Evolutionary conservation across 2,329 filamentous ascomycete species (phyloP).

Genomic region (Leptographium wingfieldii): DNA sequence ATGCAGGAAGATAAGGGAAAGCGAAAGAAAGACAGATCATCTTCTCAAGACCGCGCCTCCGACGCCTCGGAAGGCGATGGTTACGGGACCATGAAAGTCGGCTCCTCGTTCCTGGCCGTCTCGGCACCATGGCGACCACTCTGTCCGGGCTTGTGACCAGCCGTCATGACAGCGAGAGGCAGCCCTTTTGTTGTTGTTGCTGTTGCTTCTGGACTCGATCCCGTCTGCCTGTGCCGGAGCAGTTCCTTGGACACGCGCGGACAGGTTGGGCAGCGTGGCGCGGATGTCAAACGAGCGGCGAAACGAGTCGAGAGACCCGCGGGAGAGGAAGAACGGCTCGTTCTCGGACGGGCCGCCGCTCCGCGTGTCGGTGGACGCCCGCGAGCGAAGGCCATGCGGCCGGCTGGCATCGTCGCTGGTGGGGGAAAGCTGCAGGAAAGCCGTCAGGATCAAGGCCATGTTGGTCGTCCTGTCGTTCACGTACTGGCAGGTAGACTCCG

Average conservation of each 20-base stretch:
- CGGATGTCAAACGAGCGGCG: conserved; percentile 92
- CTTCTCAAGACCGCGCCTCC: not conserved
- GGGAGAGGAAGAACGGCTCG: conserved; percentile 89
- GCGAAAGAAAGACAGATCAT: not conserved
- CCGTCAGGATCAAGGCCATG: not conserved
- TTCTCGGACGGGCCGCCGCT: conserved; percentile 56
- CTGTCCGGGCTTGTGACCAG: not conserved
- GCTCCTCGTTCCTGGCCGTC: not conserved
- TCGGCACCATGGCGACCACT: not conserved
- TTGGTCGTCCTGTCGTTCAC: conserved; percentile 15
- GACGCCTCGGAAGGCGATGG: not conserved
- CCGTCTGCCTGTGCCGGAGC: conserved; percentile 11
- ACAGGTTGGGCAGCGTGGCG: conserved; percentile 50
- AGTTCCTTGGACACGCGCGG: no score
- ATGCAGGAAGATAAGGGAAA: not conserved
- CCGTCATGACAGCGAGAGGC: not conserved
- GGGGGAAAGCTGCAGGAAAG: conserved; percentile 33
- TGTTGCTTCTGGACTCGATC: conserved; percentile 14
- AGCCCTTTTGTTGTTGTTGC: conserved; percentile 15
- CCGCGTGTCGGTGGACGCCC: conserved; percentile 40
- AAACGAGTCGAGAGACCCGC: conserved; percentile 96
- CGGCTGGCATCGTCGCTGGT: conserved; percentile 65
- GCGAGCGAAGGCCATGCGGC: conserved; percentile 40
- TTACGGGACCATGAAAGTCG: not conserved
- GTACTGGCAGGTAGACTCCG: conserved; percentile 85